A percentile compares a stretch with the other conserved stretches of the same genome.
These are phyloP conservation scores for Lolium rigidum DNA, from an alignment of 176 grass and related monocot genomes.

Conservation along the genomic window DNA sequence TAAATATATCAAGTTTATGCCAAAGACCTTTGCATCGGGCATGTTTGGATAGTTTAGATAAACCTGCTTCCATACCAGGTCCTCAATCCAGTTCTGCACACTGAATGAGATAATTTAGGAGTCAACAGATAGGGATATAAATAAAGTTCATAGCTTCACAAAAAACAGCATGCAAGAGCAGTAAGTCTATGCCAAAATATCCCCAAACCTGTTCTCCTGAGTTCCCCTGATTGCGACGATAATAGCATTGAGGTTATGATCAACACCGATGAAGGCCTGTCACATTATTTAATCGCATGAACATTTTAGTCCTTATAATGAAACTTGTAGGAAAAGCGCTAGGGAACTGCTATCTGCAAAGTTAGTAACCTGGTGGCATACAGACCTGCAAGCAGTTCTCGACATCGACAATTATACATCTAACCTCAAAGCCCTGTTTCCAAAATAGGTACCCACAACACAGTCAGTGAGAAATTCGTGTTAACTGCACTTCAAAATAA, in stretches of 20 bases:
- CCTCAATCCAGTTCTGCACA: constrained; percentile 80
- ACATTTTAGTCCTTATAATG: constrained; percentile 39
- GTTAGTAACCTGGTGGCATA: constrained; percentile 14
- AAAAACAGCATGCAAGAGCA: neutral
- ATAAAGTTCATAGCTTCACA: neutral
- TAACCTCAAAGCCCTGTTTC: constrained; percentile 83
- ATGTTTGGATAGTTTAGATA: constrained; percentile 68
- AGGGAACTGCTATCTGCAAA: neutral
- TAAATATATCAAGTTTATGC: neutral
- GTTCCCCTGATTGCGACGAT: constrained; percentile 91
- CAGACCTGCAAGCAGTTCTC: constrained; percentile 87
- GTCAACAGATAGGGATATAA: constrained; percentile 6
- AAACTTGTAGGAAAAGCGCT: neutral
- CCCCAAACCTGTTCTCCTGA: constrained; percentile 87
- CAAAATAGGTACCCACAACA: too few species aligned
- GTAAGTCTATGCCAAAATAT: constrained; percentile 1
- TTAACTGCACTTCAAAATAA: neutral
- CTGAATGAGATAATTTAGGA: constrained; percentile 41
- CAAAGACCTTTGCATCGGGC: constrained; percentile 55
- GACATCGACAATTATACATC: constrained; percentile 85
- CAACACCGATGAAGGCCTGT: constrained; percentile 69
- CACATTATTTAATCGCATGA: constrained; percentile 8
- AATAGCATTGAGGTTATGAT: constrained; percentile 74
- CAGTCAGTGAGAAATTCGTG: too few species aligned
- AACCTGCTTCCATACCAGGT: constrained; percentile 87